Conservation (phyloP, 2,329 filamentous ascomycete genomes). For the Paraconiothyrium brasiliense region DNA sequence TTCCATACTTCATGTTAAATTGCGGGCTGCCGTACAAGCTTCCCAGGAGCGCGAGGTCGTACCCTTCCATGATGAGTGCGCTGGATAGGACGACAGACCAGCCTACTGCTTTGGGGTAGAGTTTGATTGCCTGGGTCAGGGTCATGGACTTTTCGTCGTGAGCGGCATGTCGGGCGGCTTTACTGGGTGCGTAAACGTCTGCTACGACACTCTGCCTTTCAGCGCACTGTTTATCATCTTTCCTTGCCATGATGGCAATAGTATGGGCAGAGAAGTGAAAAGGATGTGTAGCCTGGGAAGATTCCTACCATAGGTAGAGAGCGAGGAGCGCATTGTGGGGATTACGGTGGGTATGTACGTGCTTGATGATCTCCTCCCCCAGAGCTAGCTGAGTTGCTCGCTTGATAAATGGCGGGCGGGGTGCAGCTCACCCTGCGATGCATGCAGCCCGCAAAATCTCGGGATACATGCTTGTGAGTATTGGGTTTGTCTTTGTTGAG, state of each 20-base stretch:
- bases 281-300: too few relatives aligned
- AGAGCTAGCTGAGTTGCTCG: too few relatives aligned
- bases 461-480: too few relatives aligned
- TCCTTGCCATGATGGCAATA: conserved; percentile 30
- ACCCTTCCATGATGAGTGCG: conserved; percentile 89
- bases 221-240: conserved; percentile 23
- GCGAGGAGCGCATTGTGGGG: too few relatives aligned
- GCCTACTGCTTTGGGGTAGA: conserved; percentile 84
- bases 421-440: too few relatives aligned
- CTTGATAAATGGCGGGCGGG: too few relatives aligned
- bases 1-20: conserved; percentile 56
- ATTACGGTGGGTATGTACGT: too few relatives aligned
- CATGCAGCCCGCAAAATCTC: too few relatives aligned
- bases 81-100: conserved; percentile 87
- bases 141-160: conserved; percentile 58
- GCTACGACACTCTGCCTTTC: conserved; percentile 17
- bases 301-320: too few relatives aligned
- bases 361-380: too few relatives aligned
- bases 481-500: too few relatives aligned
- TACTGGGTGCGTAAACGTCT: conserved; percentile 27
- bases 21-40: conserved; percentile 70
- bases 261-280: background rate
- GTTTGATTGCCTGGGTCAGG: conserved; percentile 76
- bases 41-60: conserved; percentile 80
- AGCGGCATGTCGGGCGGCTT: conserved; percentile 50